Evolutionary conservation across 805 yeast species (phyloP).

Genomic region (Teunomyces funiuensis): DNA sequence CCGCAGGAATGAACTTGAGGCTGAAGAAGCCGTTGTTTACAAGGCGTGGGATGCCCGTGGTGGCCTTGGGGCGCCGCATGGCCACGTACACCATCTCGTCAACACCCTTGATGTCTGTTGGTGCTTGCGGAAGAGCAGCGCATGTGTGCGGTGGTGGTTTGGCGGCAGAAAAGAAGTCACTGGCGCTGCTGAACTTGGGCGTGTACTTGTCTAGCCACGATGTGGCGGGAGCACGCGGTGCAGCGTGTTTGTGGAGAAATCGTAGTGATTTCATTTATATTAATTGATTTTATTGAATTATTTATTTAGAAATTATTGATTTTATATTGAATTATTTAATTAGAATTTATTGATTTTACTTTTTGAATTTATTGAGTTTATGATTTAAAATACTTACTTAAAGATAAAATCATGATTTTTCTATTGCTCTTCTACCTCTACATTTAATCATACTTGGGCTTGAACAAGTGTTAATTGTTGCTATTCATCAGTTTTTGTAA

Average conservation of each 20-base stretch:
- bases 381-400: no score
- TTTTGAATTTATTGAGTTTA: no score
- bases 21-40: constrained; percentile 21
- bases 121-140: constrained; percentile 23
- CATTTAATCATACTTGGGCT: no score
- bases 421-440: no score
- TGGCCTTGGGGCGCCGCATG: constrained; percentile 3
- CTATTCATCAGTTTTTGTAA: no score
- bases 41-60: constrained; percentile 16
- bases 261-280: not conserved
- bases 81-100: constrained; percentile 20
- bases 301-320: no score
- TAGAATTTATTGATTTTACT: no score
- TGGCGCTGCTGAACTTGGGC: constrained; percentile 4
- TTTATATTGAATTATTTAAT: no score
- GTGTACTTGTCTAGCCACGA: constrained; percentile 5
- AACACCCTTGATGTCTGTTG: constrained; percentile 38
- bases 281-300: no score
- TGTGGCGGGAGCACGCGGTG: not conserved
- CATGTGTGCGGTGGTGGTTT: constrained; percentile 7
- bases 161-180: constrained; percentile 7
- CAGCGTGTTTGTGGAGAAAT: not conserved
- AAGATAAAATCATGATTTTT: no score
- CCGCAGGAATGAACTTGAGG: constrained; percentile 29
- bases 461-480: no score